Conservation (phyloP, 1,284 basidiomycete genomes). For the Schizophyllum commune region DNA sequence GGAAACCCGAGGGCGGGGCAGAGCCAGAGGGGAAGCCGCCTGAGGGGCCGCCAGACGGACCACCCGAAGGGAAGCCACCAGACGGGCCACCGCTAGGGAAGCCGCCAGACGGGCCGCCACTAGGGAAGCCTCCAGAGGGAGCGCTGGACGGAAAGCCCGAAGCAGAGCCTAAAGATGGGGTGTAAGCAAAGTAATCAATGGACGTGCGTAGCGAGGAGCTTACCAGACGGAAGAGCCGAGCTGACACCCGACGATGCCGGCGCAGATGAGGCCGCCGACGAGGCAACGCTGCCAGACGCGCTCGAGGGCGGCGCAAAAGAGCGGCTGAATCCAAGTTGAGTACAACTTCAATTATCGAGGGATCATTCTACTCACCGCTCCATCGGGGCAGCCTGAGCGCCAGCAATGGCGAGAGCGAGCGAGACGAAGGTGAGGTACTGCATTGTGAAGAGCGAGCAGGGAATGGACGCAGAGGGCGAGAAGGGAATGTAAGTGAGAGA, state of each 20-base stretch:
- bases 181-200: not conserved
- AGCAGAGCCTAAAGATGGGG: not conserved
- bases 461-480: not conserved
- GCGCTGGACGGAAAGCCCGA: not conserved
- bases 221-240: not conserved
- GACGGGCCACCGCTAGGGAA: not conserved
- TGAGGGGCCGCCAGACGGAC: not conserved
- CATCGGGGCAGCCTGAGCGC: not conserved
- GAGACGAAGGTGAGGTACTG: not conserved
- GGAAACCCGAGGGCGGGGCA: not conserved
- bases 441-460: not conserved
- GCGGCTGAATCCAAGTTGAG: not conserved
- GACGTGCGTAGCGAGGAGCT: not conserved
- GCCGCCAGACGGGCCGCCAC: not conserved
- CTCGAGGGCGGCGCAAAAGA: not conserved
- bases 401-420: not conserved
- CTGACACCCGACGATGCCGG: not conserved
- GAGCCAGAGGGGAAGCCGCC: not conserved
- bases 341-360: not conserved
- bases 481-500: not conserved
- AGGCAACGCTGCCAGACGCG: not conserved
- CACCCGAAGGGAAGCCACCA: not conserved
- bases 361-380: not conserved
- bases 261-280: not conserved
- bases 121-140: not conserved